Evolutionary conservation across 768 basidiomycete genomes (phyloP).

Genomic region (Auriculariales sp.): DNA sequence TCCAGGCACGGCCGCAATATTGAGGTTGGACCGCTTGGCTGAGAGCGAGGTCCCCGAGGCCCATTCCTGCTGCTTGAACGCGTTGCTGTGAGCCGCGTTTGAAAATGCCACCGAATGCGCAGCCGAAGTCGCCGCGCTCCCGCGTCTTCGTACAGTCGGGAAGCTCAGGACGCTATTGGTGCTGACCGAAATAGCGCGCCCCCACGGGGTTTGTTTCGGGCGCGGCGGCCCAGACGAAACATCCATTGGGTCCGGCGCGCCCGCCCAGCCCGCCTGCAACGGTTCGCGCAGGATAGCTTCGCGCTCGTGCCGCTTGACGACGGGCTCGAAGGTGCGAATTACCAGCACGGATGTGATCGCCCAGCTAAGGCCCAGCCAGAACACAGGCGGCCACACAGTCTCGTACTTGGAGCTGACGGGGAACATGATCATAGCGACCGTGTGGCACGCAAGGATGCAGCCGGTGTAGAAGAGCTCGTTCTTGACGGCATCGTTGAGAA

Average conservation of each 20-base stretch:
- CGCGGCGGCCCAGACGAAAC: background rate
- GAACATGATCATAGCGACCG: background rate
- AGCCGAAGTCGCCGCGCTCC: too few relatives aligned
- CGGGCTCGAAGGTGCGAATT: conserved; percentile 45
- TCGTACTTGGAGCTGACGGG: conserved; percentile 11
- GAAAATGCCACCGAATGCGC: too few relatives aligned
- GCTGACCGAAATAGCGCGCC: background rate
- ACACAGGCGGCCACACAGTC: conserved; percentile 28
- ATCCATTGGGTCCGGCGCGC: background rate
- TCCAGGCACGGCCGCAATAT: too few relatives aligned
- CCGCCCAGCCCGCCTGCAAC: conserved; percentile 3
- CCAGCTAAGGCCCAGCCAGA: conserved; percentile 45
- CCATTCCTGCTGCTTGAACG: too few relatives aligned
- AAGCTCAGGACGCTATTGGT: background rate
- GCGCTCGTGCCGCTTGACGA: conserved; percentile 44
- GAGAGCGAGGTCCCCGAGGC: background rate
- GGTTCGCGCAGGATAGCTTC: conserved; percentile 40
- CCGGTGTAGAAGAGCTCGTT: conserved; percentile 48
- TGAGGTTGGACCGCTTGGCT: background rate
- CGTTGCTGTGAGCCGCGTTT: too few relatives aligned
- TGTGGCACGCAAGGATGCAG: conserved; percentile 25
- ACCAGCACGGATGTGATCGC: conserved; percentile 35
- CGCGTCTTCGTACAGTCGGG: too few relatives aligned
- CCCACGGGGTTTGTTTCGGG: background rate
- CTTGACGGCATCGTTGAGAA: conserved; percentile 41